phyloP scores from a whole-genome alignment of 2,329 filamentous ascomycete genomes.

The Chaetomium sp. region DNA sequence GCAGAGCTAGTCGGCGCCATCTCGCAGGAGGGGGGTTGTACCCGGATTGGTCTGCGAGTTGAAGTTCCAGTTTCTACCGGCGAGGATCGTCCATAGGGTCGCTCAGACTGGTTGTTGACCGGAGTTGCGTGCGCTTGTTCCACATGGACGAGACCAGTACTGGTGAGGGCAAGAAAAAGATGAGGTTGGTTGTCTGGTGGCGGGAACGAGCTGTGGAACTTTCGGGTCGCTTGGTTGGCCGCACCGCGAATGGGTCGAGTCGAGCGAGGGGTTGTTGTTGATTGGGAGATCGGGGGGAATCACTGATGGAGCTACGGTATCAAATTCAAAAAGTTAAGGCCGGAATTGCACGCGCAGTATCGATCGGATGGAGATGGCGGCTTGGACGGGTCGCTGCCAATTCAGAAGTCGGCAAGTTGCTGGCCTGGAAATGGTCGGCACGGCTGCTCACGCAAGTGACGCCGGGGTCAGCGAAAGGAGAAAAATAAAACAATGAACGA shows the following conservation, averaged over 20 bases:
- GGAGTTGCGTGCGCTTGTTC: neutral
- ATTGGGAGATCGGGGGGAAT: slow-evolving; percentile 6
- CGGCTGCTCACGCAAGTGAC: neutral
- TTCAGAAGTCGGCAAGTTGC: neutral
- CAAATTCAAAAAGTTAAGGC: slow-evolving; percentile 17
- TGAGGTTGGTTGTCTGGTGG: neutral
- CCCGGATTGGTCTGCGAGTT: slow-evolving; percentile 18
- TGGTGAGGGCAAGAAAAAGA: neutral
- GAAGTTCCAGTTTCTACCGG: slow-evolving; percentile 21
- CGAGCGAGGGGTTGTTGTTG: neutral
- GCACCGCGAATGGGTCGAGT: neutral
- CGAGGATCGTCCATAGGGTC: slow-evolving; percentile 31
- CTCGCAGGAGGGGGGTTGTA: slow-evolving; percentile 13
- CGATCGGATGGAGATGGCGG: slow-evolving; percentile 11
- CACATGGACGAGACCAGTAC: slow-evolving; percentile 4
- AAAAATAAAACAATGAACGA: slow-evolving; percentile 19
- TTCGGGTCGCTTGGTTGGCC: neutral
- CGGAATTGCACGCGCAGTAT: slow-evolving; percentile 3
- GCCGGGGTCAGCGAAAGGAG: slow-evolving; percentile 2
- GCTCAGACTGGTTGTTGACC: slow-evolving; percentile 2
- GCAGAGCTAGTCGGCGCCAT: slow-evolving; percentile 50
- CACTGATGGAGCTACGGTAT: slow-evolving; percentile 23
- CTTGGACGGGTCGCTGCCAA: slow-evolving; percentile 4
- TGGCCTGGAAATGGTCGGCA: neutral
- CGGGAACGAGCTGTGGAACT: slow-evolving; percentile 5